Evolutionary conservation across 2,329 filamentous ascomycete species (phyloP), one percentile per base, ranked within the genome.

Genomic region (Clonostachys sp.): DNA sequence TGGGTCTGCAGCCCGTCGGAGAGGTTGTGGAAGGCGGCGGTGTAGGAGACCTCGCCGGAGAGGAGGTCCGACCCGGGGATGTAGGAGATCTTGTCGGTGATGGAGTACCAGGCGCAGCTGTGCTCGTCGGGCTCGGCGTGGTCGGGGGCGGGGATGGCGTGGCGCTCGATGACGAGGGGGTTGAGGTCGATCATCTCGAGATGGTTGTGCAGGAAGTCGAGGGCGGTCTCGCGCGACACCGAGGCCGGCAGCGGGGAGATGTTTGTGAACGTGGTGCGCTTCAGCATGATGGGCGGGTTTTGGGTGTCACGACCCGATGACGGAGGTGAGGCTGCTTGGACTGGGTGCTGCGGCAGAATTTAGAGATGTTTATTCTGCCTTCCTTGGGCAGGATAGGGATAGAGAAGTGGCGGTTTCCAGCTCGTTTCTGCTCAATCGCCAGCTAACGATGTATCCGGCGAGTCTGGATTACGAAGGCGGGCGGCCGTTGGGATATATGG

Each of bases 151-250:
- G 79, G 75, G 65, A 89, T 89, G 34, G 74, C 75, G 55, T 84
- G 78, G 48, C 88, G 80, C 51, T 87, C 83, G 52, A 86, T 81
- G 47, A 95, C 86, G 43, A 95, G 75, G 2, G 90, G 90, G 64
- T 95, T 95, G 48, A 95, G 73, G 61, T 92, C 86, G 59, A 95
- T 95, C 85, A 96, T 95, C 56, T 84, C 84, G 44, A 77, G 64
- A 67, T 95, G 89, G 64, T 86, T 78, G 64, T 90, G 88, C 34
- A 95, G 81, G 55, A 89, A 88, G 46, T 81, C 75, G 53, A 95
- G 63, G 40, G 89, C 88, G n/a, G 80, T 77, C 54, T 86, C 76
- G 47, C 89, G 81, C 43, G 81, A 74, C 54, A 94, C 78, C 55
- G 74, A 73, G 3, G 78, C 56, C 9, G 91, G 90, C 34, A 95